phyloP scores from a whole-genome alignment of 2,329 filamentous ascomycete genomes.

The Chaetomium sp. region DNA sequence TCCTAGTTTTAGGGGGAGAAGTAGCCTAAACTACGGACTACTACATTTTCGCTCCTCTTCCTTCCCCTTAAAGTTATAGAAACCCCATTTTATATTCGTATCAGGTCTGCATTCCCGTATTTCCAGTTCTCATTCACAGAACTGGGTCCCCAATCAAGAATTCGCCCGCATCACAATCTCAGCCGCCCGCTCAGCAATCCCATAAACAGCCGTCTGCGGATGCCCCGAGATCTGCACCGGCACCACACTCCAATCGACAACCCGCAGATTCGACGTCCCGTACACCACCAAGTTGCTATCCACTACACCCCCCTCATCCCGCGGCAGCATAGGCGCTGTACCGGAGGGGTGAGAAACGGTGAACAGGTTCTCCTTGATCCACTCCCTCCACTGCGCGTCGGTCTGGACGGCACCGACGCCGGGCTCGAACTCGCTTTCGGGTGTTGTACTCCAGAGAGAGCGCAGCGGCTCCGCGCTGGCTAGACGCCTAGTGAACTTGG shows the following conservation, averaged over 20 bases:
- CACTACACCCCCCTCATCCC: slow-evolving; percentile 26
- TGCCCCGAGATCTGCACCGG: slow-evolving; percentile 29
- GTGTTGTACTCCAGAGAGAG: slow-evolving; percentile 32
- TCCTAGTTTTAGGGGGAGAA: too few species aligned
- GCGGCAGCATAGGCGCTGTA: slow-evolving; percentile 29
- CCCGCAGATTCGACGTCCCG: slow-evolving; percentile 27
- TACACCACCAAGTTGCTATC: slow-evolving; percentile 26
- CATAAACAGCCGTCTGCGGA: slow-evolving; percentile 31
- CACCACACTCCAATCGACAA: slow-evolving; percentile 29
- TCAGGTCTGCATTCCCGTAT: too few species aligned
- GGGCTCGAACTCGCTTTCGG: slow-evolving; percentile 41
- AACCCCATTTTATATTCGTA: too few species aligned
- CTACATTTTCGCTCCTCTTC: too few species aligned
- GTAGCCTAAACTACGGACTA: too few species aligned
- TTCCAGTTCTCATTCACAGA: too few species aligned
- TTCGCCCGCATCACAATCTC: slow-evolving; percentile 22
- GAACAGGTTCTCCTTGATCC: slow-evolving; percentile 19
- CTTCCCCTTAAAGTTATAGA: too few species aligned
- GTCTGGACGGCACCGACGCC: slow-evolving; percentile 32
- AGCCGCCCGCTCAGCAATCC: slow-evolving; percentile 29
- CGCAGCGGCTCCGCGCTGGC: slow-evolving; percentile 40
- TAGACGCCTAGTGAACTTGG: slow-evolving; percentile 40
- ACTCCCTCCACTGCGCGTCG: slow-evolving; percentile 26
- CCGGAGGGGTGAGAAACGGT: slow-evolving; percentile 27
- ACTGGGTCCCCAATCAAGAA: too few species aligned